Conservation (phyloP, 768 basidiomycete species). For the Termitomyces sp. region DNA sequence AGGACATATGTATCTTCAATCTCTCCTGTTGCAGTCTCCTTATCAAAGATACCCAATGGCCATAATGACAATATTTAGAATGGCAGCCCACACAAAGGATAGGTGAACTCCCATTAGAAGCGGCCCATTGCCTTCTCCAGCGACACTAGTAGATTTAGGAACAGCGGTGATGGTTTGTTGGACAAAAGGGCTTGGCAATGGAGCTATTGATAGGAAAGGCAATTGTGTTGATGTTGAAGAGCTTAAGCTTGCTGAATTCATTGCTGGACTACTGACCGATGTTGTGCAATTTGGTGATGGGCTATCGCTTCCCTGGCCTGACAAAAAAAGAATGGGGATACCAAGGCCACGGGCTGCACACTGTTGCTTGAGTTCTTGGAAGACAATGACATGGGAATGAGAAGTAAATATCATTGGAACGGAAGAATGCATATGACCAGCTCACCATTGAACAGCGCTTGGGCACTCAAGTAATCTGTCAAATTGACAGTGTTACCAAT, state of each 20-base stretch:
- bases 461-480: slow-evolving; percentile 29
- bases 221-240: neutral
- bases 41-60: neutral
- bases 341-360: neutral
- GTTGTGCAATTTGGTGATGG: neutral
- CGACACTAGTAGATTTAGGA: neutral
- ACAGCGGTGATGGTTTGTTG: neutral
- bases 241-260: neutral
- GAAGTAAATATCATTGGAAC: neutral
- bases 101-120: neutral
- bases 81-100: neutral
- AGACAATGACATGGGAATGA: too few species aligned
- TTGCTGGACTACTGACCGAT: neutral
- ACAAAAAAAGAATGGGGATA: neutral
- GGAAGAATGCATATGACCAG: too few species aligned
- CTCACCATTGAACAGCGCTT: slow-evolving; percentile 25
- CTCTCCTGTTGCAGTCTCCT: neutral
- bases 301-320: neutral
- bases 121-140: neutral
- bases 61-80: neutral
- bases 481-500: slow-evolving; percentile 24
- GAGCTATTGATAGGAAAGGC: neutral
- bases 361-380: neutral
- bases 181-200: neutral
- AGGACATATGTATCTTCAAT: neutral